Evolutionary conservation across 2,329 filamentous ascomycete genomes (phyloP).

Genomic region (Hypoxylon sp.): DNA sequence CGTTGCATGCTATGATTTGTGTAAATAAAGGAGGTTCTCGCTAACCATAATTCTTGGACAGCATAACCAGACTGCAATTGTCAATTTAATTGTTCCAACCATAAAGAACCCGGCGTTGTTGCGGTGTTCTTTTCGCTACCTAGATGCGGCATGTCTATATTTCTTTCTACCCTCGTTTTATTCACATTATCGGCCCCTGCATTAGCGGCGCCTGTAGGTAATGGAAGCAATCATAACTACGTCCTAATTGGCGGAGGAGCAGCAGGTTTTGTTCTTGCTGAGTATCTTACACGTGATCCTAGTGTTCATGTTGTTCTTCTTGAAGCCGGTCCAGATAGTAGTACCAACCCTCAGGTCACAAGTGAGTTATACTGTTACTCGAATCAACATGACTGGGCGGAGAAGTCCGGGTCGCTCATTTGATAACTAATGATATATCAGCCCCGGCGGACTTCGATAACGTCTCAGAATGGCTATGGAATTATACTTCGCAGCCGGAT

Average conservation of each 20-base stretch:
- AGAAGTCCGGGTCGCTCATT: background rate
- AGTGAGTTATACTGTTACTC: background rate
- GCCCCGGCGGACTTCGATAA: background rate
- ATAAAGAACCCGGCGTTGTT: background rate
- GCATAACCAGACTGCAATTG: background rate
- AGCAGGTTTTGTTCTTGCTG: constrained; percentile 1
- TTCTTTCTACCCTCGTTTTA: background rate
- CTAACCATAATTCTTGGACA: background rate
- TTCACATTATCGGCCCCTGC: background rate
- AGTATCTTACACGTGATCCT: background rate
- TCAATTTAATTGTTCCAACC: background rate
- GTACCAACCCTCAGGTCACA: background rate
- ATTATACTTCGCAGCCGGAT: background rate
- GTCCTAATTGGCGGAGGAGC: background rate
- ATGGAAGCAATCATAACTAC: background rate
- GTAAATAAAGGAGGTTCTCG: background rate
- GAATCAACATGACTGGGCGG: background rate
- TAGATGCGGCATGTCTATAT: background rate
- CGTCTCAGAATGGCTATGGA: constrained; percentile 1
- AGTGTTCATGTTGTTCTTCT: background rate
- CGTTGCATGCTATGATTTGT: background rate
- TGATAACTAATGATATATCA: background rate
- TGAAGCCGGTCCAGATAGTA: background rate
- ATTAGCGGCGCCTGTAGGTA: background rate
- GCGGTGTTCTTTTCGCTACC: background rate